phyloP scores from a whole-genome alignment of 306 rosid species.

The Ammopiptanthus mongolicus region DNA sequence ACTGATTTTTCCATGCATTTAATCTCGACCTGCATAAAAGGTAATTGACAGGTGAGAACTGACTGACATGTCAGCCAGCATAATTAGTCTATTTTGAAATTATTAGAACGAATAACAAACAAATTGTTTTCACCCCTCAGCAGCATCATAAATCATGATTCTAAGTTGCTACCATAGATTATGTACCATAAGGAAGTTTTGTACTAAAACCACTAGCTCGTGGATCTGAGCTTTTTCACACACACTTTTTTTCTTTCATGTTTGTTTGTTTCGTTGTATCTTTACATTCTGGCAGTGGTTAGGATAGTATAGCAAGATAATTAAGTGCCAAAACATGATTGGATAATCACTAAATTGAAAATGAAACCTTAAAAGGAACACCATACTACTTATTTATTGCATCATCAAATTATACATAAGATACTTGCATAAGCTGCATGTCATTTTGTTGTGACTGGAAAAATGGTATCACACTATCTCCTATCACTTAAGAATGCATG shows the following conservation, averaged over 20 bases:
- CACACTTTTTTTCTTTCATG: too few relatives aligned
- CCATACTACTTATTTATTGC: neutral
- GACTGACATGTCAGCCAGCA: neutral
- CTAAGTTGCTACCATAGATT: neutral
- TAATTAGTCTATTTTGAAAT: neutral
- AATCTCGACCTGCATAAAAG: constrained; percentile 62
- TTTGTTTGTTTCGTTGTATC: neutral
- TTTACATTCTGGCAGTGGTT: neutral
- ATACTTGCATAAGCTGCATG: neutral
- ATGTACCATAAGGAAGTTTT: neutral
- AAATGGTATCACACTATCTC: neutral
- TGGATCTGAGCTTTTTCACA: neutral
- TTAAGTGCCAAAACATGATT: neutral
- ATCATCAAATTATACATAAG: neutral
- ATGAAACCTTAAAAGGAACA: neutral
- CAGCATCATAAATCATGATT: neutral
- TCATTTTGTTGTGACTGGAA: neutral
- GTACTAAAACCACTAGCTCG: neutral
- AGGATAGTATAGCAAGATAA: neutral
- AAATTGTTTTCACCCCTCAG: neutral
- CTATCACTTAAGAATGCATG: too few relatives aligned
- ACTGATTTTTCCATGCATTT: constrained; percentile 69
- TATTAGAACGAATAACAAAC: neutral
- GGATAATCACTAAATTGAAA: neutral
- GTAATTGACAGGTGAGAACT: neutral